These are phyloP conservation scores for Aegilops tauschii DNA, from an alignment of 176 grass and related monocot species.

Conservation along the genomic window DNA sequence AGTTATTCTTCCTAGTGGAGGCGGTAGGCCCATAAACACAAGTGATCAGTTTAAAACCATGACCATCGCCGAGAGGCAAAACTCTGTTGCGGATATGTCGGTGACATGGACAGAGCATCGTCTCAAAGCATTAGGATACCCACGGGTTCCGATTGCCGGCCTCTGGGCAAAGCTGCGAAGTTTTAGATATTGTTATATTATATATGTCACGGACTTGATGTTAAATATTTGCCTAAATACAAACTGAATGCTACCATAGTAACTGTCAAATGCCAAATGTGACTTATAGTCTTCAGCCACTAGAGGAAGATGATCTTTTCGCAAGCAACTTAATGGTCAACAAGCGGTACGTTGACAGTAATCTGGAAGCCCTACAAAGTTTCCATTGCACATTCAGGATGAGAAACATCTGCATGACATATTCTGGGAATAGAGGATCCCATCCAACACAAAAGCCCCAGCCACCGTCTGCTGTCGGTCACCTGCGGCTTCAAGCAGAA, in stretches of 20 bases:
- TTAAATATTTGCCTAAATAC: not conserved
- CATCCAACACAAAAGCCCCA: not conserved
- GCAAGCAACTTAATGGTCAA: not conserved
- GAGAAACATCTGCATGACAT: not conserved
- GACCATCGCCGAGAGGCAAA: no score
- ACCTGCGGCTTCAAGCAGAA: not conserved
- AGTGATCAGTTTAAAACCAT: no score
- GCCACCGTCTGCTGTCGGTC: not conserved
- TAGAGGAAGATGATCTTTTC: not conserved
- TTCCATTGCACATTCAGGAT: not conserved
- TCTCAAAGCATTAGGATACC: no score
- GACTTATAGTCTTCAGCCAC: no score
- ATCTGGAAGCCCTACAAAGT: not conserved
- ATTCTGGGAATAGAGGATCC: not conserved
- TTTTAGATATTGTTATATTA: no score
- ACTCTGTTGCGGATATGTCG: no score
- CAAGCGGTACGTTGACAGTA: not conserved
- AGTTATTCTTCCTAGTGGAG: no score
- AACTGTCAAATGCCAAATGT: not conserved
- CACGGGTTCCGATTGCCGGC: no score
- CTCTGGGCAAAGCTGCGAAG: no score
- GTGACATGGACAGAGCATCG: no score
- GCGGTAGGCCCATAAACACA: no score
- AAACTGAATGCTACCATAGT: not conserved
- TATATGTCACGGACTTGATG: not conserved